phyloP scores from a whole-genome alignment of 331 rosid species.

The Rhamnella rubrinervis region DNA sequence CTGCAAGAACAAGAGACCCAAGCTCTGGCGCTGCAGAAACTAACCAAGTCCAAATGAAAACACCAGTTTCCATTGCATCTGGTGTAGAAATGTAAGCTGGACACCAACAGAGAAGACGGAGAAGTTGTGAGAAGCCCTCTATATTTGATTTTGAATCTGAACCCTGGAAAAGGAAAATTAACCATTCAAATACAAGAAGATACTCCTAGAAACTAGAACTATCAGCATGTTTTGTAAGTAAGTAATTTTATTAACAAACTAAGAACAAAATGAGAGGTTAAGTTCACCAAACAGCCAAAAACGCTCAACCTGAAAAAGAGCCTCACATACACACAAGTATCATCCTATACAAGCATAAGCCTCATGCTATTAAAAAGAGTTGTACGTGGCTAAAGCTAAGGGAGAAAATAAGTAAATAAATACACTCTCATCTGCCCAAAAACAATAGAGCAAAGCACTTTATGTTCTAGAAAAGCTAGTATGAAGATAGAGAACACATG shows the following conservation, averaged over 20 bases:
- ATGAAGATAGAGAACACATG: conserved; percentile 13
- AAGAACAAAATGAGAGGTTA: too few species aligned
- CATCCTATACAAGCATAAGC: too few species aligned
- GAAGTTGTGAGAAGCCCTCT: conserved; percentile 97
- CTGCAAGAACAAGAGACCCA: conserved; percentile 92
- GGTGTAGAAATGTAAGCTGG: conserved; percentile 93
- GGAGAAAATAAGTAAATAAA: too few species aligned
- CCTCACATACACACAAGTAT: too few species aligned
- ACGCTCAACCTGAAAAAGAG: too few species aligned
- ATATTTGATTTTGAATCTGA: conserved; percentile 76
- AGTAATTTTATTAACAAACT: too few species aligned
- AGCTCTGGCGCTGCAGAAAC: conserved; percentile 99
- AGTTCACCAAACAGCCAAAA: too few species aligned
- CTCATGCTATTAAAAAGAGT: too few species aligned
- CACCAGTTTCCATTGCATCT: conserved; percentile 94
- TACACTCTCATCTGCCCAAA: too few species aligned
- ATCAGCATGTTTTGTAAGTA: not conserved
- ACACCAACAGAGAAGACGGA: conserved; percentile 99
- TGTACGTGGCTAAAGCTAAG: too few species aligned
- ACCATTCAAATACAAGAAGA: conserved; percentile 31
- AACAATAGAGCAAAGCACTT: too few species aligned
- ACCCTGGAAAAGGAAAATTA: conserved; percentile 55
- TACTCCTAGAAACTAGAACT: conserved; percentile 19
- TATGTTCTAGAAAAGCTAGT: not conserved
- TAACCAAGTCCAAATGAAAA: conserved; percentile 97